Evolutionary conservation across 176 grass and related monocot species (phyloP), one percentile per base, ranked within the genome.

Genomic region (Triticum urartu): DNA sequence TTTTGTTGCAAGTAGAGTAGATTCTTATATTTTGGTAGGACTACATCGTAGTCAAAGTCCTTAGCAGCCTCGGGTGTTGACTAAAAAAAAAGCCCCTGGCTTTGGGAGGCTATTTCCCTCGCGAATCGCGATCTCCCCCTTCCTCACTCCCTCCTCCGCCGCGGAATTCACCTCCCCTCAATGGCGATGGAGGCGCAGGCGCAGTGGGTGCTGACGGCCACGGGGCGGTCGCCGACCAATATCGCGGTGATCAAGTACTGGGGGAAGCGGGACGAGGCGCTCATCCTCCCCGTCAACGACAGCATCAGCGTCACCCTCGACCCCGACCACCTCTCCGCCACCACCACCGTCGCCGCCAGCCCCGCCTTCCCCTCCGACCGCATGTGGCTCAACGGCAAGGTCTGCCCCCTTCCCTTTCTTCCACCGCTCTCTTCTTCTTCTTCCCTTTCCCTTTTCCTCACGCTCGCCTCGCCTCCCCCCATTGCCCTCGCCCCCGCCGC

Each of bases 321-420:
- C 85, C 94, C 94, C 12, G 90, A 88, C 77, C 97, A 98, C 70
- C 97, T 98, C 88, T 96, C 97, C 61, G 97, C 97, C 64, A 96
- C 97, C 76, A 98, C 97, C 68, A 96, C 97, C 24, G 94, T 90
- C 64, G 97, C 97, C 61, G 90, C 87, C 74, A 98, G 97, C 92
- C 97, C 97, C 47, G 68, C 84, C 32, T 98, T 96, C 88, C 86
- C 92, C 18, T 77, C 84, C 32, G 97, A 98, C 73, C 94, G 94
- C 47, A 98, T 98, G 97, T 98, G 97, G 97, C 97, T 98, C 83
- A 98, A 96, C 59, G 94, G 94, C 84, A 89, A 95, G 90, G 96
- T 98, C 6, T 0, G 26, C 64, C 1, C 24, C 11, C 4, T 10
- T 28, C 24, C 11, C 24, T 10, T 28, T 10, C 64, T 15, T 12